Evolutionary conservation across 23 red algal genomes (phyloP), one percentile per base, ranked within the genome.

Genomic region (Cyanidium caldarium): DNA sequence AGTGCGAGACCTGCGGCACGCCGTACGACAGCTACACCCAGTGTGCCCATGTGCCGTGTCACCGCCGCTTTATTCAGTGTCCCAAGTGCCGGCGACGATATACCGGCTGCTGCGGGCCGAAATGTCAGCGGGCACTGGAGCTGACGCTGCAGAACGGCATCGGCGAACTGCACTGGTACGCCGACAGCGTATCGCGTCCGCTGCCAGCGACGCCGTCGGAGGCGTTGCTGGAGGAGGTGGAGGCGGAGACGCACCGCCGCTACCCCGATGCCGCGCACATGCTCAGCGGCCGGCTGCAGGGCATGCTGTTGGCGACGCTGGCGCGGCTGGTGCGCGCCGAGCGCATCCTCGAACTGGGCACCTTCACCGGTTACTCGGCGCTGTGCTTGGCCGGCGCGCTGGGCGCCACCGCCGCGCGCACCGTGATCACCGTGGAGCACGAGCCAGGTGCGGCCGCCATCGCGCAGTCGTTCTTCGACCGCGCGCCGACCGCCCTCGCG

Each of bases 331-430:
- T 77, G 34, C 67, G 65, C 10, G 77, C 80, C 7, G 58, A 40
- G 40, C 35, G 84, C 16, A 80, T 88, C 14, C 42, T 98, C 37
- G 92, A 98, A 69, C 67, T 98, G 26, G 92, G 92, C 39, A 98
- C 84, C 10, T 98, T 98, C 40, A 98, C 92, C 1, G 92, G 92
- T 28, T 86, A 88, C 68, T 65, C 69, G 16, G 70, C 92, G n/a
- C 25, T 98, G 33, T 72, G 69, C 30, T 83, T 98, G 72, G 92
- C 92, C 0, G 65, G 71, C 2, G 84, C 44, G 21, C 25, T 98
- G 19, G 67, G 51, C 31, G n/a, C 51, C 10, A 61, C 66, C 7
- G 20, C 38, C 1, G 73, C 14, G 14, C 57, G 75, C 16, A 15
- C 46, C 3, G 45, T 87, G 0, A 38, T 94, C 16, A 84, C 84